phyloP scores from a whole-genome alignment of 306 rosid genomes.

The Purshia tridentata region DNA sequence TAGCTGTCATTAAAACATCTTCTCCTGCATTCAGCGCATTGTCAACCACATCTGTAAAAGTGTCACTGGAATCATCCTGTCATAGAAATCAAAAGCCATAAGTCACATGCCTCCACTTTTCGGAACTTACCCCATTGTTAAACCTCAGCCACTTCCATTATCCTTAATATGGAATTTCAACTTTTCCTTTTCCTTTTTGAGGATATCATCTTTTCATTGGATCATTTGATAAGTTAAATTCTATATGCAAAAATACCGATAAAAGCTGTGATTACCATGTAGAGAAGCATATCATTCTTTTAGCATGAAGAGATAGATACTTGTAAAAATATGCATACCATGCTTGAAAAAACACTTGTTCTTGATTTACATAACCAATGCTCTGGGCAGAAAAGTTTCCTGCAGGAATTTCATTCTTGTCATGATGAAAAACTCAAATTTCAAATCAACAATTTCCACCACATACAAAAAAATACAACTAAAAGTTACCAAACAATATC shows the following conservation, averaged over 20 bases:
- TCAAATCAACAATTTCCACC: not conserved
- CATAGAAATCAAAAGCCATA: conserved; percentile 35
- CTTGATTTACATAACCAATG: conserved; percentile 39
- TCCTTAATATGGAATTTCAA: no score
- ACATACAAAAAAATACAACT: not conserved
- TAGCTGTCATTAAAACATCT: conserved; percentile 41
- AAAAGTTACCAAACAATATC: not conserved
- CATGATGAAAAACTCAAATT: conserved; percentile 17
- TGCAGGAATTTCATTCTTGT: conserved; percentile 32
- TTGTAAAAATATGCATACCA: conserved; percentile 38
- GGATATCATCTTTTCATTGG: not conserved
- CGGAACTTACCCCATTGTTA: not conserved
- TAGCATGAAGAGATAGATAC: conserved; percentile 1
- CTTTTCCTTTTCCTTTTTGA: not conserved
- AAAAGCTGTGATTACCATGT: not conserved
- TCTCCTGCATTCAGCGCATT: conserved; percentile 37
- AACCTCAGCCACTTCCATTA: conserved; percentile 17
- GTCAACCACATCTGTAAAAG: conserved; percentile 36
- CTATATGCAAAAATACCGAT: not conserved
- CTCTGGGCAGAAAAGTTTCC: conserved; percentile 36
- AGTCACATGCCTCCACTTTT: conserved; percentile 29
- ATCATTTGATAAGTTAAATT: not conserved
- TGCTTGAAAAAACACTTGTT: conserved; percentile 39
- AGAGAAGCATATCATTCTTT: not conserved
- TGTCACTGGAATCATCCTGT: conserved; percentile 57